These are phyloP conservation scores for Aspergillus carlsbadensis DNA, from an alignment of 495 filamentous ascomycete genomes.

Conservation along the genomic window DNA sequence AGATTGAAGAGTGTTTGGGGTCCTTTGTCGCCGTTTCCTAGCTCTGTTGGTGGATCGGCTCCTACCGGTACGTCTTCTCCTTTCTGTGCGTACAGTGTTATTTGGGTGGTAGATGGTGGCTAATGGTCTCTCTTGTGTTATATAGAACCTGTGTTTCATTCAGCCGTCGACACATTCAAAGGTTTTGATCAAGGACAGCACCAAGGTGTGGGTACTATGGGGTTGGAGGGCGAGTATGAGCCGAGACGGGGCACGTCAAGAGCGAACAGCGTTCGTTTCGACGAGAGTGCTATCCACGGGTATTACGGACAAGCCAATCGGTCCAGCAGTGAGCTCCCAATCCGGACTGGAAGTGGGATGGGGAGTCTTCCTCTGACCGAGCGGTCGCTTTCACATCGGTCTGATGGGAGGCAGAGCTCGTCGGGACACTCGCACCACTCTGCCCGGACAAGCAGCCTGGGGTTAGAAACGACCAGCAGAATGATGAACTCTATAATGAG, in stretches of 20 bases:
- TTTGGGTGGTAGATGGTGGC: conserved; percentile 1
- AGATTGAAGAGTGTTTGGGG: conserved; percentile 85
- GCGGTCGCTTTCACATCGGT: conserved; percentile 88
- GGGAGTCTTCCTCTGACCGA: conserved; percentile 84
- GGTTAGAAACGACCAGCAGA: conserved; percentile 67
- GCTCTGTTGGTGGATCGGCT: conserved; percentile 62
- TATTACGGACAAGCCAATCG: conserved; percentile 82
- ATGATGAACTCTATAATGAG: conserved; percentile 59
- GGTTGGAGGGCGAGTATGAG: conserved; percentile 85
- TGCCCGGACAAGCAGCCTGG: conserved; percentile 79
- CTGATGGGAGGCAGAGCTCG: conserved; percentile 93
- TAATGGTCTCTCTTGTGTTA: conserved; percentile 1
- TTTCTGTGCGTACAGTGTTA: conserved; percentile 1
- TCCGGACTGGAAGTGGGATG: conserved; percentile 76
- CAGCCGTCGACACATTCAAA: conserved; percentile 74
- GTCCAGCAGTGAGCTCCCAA: conserved; percentile 74
- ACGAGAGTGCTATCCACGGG: conserved; percentile 91
- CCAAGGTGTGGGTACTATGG: conserved; percentile 65
- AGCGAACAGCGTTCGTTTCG: conserved; percentile 98
- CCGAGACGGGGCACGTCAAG: conserved; percentile 88
- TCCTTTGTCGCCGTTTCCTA: conserved; percentile 74
- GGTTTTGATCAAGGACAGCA: conserved; percentile 80
- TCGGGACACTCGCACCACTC: conserved; percentile 81
- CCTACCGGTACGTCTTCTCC: conserved; percentile 64
- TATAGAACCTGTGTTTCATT: conserved; percentile 71